Conservation (phyloP, 805 yeast species). For the Torulaspora microellipsoides region DNA sequence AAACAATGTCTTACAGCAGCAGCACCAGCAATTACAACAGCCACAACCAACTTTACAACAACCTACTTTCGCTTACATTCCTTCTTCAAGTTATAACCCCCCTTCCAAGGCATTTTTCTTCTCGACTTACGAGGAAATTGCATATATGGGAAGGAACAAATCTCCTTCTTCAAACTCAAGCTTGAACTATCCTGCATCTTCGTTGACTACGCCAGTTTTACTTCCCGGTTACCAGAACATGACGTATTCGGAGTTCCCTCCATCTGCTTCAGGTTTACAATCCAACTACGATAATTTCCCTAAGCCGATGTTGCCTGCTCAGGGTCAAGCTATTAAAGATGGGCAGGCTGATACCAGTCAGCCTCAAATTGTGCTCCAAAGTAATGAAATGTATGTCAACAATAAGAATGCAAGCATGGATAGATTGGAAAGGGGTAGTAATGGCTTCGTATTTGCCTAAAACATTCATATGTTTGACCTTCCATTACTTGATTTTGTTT, state of each 20-base stretch:
- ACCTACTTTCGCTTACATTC: slow-evolving; percentile 16
- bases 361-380: slow-evolving; percentile 11
- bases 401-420: slow-evolving; percentile 14
- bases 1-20: slow-evolving; percentile 27
- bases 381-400: slow-evolving; percentile 10
- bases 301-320: not conserved
- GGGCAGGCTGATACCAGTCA: not conserved
- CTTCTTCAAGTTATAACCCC: not conserved
- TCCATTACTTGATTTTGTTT: not conserved
- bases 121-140: too few relatives aligned
- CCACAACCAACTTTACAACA: slow-evolving; percentile 15
- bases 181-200: too few relatives aligned
- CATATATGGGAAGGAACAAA: not conserved
- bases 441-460: slow-evolving; percentile 22
- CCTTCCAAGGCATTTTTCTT: too few relatives aligned
- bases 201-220: not conserved
- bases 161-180: not conserved
- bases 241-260: slow-evolving; percentile 5
- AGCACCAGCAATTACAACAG: slow-evolving; percentile 20
- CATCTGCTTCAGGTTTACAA: slow-evolving; percentile 11
- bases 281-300: slow-evolving; percentile 2
- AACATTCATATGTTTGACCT: slow-evolving; percentile 1
- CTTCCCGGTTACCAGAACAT: slow-evolving; percentile 14
- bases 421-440: slow-evolving; percentile 27
- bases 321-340: not conserved